Evolutionary conservation across 495 filamentous ascomycete genomes (phyloP), one percentile per base, ranked within the genome.

Genomic region (Talaromyces stipitatus): DNA sequence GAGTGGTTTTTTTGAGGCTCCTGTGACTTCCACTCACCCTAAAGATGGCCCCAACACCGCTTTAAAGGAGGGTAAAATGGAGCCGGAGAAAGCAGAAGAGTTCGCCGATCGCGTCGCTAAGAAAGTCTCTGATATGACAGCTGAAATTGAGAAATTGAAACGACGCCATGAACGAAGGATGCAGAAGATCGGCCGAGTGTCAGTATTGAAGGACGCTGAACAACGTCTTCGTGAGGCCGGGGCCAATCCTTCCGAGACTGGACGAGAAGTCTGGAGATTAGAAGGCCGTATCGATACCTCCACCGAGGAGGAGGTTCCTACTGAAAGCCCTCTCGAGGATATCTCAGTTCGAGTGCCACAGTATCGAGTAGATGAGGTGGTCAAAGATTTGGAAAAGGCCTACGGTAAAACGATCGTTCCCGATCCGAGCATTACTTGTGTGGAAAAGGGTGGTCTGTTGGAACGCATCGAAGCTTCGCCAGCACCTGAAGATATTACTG

Each of bases 101-200:
- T 95, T 97, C 64, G 83, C 85, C 24, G 84, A 86, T 56, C 82
- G 89, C 27, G 88, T 87, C 4, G 72, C 77, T 33, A 81, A 83
- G 27, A 84, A 83, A 59, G 78, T 88, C 2, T 75, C 74, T 2
- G 77, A 87, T 30, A 83, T 85, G 58, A 81, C 85, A 36, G 82
- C 82, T 4, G 91, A 96, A 67, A 89, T 97, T 45, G 85, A 91
- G 61, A 79, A 84, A 53, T 78, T 98, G 77, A 92, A 88, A 72
- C 78, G 76, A 11, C 80, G 88, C 24, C 92, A 98, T 68, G 82
- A 82, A 1, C 85, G 78, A 60, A 78, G 82, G 24, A 81, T 96
- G 73, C 79, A 83, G 10, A 89, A 86, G 62, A 82, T 96, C 60
- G 82, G 83, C 64, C 82, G 81, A 27, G 85, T 82, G 30, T 80